These are phyloP conservation scores for Penicillium aurantiogriseum DNA, from an alignment of 2,329 filamentous ascomycete species.

Conservation along the genomic window DNA sequence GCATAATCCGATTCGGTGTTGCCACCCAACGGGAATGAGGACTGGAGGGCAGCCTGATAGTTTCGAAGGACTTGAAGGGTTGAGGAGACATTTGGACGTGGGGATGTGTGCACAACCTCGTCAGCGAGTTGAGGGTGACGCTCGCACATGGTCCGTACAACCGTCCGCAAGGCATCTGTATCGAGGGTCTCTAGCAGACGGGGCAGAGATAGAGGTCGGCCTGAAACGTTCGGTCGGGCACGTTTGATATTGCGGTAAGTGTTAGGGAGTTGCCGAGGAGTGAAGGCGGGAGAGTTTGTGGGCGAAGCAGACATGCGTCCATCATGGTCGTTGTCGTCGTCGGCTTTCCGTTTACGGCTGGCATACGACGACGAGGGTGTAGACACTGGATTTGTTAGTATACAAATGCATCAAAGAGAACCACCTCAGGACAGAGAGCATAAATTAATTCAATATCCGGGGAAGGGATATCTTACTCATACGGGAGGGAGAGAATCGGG, in stretches of 20 bases:
- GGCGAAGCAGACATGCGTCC: slow-evolving; percentile 93
- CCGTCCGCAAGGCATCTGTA: slow-evolving; percentile 74
- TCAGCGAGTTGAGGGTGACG: slow-evolving; percentile 80
- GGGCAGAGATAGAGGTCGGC: slow-evolving; percentile 63
- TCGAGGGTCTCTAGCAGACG: slow-evolving; percentile 94
- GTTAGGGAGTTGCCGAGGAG: slow-evolving; percentile 65
- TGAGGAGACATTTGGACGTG: slow-evolving; percentile 78
- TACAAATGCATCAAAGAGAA: neutral
- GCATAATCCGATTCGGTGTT: slow-evolving; percentile 86
- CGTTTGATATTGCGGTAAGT: slow-evolving; percentile 64
- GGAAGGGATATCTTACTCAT: slow-evolving; percentile 50
- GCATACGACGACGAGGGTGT: slow-evolving; percentile 41
- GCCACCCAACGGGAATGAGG: slow-evolving; percentile 80
- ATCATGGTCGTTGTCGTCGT: slow-evolving; percentile 64
- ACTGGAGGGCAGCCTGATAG: slow-evolving; percentile 75
- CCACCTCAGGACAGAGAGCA: neutral
- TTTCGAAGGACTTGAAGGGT: slow-evolving; percentile 76
- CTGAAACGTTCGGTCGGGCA: slow-evolving; percentile 66
- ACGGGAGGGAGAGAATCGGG: slow-evolving; percentile 59
- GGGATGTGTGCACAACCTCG: slow-evolving; percentile 79
- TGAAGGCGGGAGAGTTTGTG: slow-evolving; percentile 72
- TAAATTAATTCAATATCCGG: slow-evolving; percentile 6
- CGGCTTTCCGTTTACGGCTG: slow-evolving; percentile 82
- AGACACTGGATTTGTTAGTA: slow-evolving; percentile 34
- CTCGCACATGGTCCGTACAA: slow-evolving; percentile 89